Percentiles rank a stretch among this genome's conserved stretches.
Conservation (phyloP, 2,329 filamentous ascomycete genomes). For the Fusarium acutatum region DNA sequence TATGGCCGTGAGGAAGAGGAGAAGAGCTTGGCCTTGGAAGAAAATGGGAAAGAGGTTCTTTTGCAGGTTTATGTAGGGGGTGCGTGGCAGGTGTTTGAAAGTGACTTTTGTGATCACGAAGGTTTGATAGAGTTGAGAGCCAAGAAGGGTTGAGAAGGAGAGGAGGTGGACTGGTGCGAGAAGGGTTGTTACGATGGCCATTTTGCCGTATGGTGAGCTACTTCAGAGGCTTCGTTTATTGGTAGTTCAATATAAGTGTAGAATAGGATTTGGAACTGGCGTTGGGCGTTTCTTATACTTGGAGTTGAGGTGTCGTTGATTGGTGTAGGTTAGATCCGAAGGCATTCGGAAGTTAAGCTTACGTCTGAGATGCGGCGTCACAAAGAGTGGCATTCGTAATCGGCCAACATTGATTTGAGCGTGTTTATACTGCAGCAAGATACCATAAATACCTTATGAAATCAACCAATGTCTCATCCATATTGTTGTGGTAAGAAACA, state of each 20-base stretch:
- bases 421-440: accelerated
- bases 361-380: background rate
- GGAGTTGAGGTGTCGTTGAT: background rate
- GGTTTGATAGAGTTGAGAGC: conserved; percentile 51
- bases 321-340: conserved; percentile 33
- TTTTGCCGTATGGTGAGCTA: background rate
- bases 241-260: accelerated
- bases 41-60: conserved; percentile 53
- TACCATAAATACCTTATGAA: background rate
- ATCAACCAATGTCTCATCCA: background rate
- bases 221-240: background rate
- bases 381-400: background rate
- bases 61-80: conserved; percentile 50
- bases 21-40: conserved; percentile 48
- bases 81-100: conserved; percentile 44
- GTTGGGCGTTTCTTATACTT: conserved; percentile 7
- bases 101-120: conserved; percentile 51
- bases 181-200: conserved; percentile 27
- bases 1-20: conserved; percentile 46
- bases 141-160: conserved; percentile 51
- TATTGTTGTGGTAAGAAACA: background rate
- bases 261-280: background rate
- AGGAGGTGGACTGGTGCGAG: conserved; percentile 50
- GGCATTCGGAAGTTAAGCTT: conserved; percentile 35
- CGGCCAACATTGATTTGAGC: background rate